Conservation (phyloP, 2,329 filamentous ascomycete genomes). For the Fusarium incarnatum region DNA sequence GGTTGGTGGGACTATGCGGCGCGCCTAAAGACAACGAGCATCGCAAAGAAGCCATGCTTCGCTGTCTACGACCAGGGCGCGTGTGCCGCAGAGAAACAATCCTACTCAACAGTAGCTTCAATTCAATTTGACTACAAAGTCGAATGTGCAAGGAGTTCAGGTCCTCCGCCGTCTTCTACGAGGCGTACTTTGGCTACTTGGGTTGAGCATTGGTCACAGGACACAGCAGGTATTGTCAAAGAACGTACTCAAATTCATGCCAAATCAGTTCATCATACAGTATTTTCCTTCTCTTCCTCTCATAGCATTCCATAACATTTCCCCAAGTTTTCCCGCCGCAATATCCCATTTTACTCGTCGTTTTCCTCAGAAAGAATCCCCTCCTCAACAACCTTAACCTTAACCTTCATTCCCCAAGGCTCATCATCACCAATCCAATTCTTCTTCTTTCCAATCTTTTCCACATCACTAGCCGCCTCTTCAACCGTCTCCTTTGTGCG, state of each 20-base stretch:
- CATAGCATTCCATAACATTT: neutral
- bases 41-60: conserved; percentile 55
- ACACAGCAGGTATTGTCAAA: neutral
- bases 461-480: conserved; percentile 56
- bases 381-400: conserved; percentile 51
- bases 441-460: conserved; percentile 71
- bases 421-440: conserved; percentile 58
- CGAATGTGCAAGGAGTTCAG: no score
- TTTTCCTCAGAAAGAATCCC: conserved; percentile 42
- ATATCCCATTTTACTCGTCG: neutral
- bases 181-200: neutral
- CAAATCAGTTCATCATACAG: neutral
- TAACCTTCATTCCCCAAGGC: conserved; percentile 55
- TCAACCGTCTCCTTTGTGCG: conserved; percentile 56
- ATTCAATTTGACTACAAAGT: no score
- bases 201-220: neutral
- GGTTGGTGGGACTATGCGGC: conserved; percentile 37
- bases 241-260: neutral
- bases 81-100: conserved; percentile 52
- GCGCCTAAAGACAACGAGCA: conserved; percentile 50
- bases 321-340: neutral
- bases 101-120: no score
- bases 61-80: conserved; percentile 60
- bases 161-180: no score
- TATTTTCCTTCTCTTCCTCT: neutral